phyloP scores from a whole-genome alignment of 495 filamentous ascomycete species.

The Saxophila tyrrhenica region DNA sequence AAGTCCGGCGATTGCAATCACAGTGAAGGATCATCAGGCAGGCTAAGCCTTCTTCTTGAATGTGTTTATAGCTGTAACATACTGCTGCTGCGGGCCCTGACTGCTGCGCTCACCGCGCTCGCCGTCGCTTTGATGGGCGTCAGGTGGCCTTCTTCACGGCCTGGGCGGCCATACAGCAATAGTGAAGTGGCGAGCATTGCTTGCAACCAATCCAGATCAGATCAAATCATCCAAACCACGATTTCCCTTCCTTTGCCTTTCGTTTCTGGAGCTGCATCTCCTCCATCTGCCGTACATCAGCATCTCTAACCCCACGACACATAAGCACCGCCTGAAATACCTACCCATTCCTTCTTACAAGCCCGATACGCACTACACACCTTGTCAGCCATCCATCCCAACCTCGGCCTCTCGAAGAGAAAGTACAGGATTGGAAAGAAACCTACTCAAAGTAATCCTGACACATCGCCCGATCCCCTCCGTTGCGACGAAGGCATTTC shows the following conservation, averaged over 20 bases:
- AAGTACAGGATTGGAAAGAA: background rate
- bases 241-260: conserved; percentile 5
- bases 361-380: conserved; percentile 10
- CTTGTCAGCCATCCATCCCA: background rate
- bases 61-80: background rate
- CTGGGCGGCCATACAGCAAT: background rate
- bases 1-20: background rate
- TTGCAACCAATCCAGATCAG: no score
- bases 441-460: conserved; percentile 86
- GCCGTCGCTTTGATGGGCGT: background rate
- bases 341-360: conserved; percentile 20
- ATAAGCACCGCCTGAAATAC: no score
- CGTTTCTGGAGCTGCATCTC: conserved; percentile 17
- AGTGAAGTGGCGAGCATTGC: no score
- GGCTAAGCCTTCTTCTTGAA: background rate
- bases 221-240: conserved; percentile 15
- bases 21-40: background rate
- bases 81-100: background rate
- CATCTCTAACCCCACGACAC: background rate
- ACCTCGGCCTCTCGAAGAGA: no score
- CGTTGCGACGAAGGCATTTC: conserved; percentile 77
- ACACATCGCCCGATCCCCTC: conserved; percentile 74
- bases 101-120: background rate
- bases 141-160: background rate
- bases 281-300: conserved; percentile 12